A percentile compares a stretch with the other conserved stretches of the same genome.
Evolutionary conservation across 2,329 filamentous ascomycete genomes (phyloP).

Genomic region (Fusarium clavum): DNA sequence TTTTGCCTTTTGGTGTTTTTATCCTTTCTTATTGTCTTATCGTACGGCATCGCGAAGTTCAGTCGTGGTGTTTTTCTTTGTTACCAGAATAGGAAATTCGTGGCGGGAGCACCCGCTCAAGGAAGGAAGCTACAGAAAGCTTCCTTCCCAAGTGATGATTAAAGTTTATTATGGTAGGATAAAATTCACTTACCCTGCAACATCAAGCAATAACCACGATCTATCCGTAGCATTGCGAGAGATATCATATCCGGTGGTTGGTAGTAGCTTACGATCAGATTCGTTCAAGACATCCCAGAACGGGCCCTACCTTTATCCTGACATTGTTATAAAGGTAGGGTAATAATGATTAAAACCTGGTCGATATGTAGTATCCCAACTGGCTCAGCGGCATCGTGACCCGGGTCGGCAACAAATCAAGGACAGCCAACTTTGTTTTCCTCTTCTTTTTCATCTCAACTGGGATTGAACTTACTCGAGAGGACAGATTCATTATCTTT

Average conservation of each 20-base stretch:
- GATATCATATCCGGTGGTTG: not conserved
- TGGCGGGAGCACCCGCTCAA: not conserved
- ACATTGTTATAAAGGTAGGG: not conserved
- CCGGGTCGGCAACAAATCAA: not conserved
- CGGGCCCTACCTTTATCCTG: not conserved
- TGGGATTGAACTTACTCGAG: not conserved
- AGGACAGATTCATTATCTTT: not conserved
- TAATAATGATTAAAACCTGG: not conserved
- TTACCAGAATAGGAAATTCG: conserved; percentile 7
- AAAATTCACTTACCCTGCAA: not conserved
- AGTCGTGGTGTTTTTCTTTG: not conserved
- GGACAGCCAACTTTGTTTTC: not conserved
- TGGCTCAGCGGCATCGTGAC: not conserved
- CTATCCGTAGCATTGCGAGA: not conserved
- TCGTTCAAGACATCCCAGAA: not conserved
- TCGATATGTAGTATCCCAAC: not conserved
- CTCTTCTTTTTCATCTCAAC: not conserved
- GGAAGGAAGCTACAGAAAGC: not conserved
- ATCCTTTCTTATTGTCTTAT: not conserved
- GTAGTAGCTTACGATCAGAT: not conserved
- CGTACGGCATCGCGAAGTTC: not conserved
- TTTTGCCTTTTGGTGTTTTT: not conserved
- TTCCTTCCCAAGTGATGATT: not conserved
- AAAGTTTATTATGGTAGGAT: not conserved
- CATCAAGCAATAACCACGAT: not conserved